Conservation (phyloP, 139 green algal genomes). For the Klebsormidium nitens region DNA sequence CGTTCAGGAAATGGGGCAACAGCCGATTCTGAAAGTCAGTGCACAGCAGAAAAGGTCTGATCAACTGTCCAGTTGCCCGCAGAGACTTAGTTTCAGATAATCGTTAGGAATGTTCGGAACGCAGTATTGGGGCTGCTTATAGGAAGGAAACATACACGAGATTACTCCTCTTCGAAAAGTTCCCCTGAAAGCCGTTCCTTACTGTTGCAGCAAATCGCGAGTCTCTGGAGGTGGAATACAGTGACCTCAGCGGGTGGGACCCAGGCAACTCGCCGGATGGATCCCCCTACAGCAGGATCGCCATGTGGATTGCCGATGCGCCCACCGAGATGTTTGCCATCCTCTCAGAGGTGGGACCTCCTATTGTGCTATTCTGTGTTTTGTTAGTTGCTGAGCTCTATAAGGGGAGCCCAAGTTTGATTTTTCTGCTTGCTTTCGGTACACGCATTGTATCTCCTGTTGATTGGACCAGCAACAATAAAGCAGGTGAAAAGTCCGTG, state of each 20-base stretch:
- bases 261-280: too few species aligned
- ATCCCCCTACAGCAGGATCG: constrained; percentile 33
- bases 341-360: constrained; percentile 66
- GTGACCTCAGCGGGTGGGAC: constrained; percentile 74
- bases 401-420: too few species aligned
- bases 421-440: too few species aligned
- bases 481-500: too few species aligned
- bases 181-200: not conserved
- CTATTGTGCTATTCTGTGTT: too few species aligned
- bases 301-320: constrained; percentile 75
- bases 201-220: constrained; percentile 55
- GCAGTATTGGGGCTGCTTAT: too few species aligned
- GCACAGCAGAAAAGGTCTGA: not conserved
- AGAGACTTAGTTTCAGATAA: not conserved
- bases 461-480: too few species aligned
- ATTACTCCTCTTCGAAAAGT: constrained; percentile 1
- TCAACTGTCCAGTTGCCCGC: not conserved
- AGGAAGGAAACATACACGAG: constrained; percentile 12
- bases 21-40: not conserved
- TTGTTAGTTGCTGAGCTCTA: too few species aligned
- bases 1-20: not conserved
- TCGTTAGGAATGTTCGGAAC: too few species aligned
- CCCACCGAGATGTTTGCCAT: constrained; percentile 73
- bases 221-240: constrained; percentile 80
- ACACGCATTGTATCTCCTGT: too few species aligned